These are phyloP conservation scores for Phlebopus sp. DNA, from an alignment of 1,284 basidiomycete species.

Conservation along the genomic window DNA sequence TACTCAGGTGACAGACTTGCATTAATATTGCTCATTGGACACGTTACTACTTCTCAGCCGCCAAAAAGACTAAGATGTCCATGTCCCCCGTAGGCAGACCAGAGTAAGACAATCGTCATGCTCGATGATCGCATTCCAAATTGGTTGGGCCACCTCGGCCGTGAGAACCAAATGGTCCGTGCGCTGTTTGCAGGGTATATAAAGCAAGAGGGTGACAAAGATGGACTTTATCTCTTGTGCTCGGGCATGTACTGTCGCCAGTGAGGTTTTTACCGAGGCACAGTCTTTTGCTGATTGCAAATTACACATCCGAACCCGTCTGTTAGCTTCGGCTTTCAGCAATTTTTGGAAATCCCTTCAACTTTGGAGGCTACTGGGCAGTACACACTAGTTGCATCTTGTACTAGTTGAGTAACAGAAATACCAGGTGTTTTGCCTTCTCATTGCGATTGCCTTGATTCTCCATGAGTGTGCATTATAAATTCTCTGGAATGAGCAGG, in stretches of 20 bases:
- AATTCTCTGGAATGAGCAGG: no score
- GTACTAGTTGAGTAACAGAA: no score
- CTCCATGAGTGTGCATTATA: no score
- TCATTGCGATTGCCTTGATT: no score
- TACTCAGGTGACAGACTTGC: no score
- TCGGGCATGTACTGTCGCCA: constrained; percentile 86
- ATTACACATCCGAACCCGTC: constrained; percentile 79
- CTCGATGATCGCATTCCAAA: background rate
- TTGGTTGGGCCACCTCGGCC: background rate
- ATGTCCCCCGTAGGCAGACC: no score
- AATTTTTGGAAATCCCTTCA: constrained; percentile 60
- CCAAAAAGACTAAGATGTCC: no score
- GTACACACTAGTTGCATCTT: no score
- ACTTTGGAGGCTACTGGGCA: constrained; percentile 6
- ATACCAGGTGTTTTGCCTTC: no score
- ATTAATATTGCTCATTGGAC: no score
- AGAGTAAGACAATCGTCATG: no score
- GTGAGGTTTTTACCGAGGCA: constrained; percentile 82
- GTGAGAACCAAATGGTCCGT: constrained; percentile 39
- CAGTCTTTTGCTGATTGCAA: constrained; percentile 89
- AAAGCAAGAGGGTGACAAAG: constrained; percentile 15
- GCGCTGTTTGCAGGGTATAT: constrained; percentile 33
- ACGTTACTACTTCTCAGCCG: no score
- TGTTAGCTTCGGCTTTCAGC: constrained; percentile 65
- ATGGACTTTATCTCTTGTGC: constrained; percentile 69